Conservation (phyloP, 305 asterid species). For the Ajuga reptans region DNA sequence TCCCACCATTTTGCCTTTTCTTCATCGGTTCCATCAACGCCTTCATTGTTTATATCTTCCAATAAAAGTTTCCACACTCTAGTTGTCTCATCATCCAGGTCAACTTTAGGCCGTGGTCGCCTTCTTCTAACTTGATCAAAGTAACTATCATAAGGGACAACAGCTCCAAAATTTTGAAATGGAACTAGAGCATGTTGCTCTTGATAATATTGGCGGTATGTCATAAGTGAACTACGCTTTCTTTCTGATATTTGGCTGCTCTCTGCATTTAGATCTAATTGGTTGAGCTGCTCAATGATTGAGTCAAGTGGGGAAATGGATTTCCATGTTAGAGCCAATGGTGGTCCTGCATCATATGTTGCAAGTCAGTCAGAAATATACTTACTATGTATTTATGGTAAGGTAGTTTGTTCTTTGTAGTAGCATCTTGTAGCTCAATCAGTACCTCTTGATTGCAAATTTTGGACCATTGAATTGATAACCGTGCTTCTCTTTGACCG, state of each 20-base stretch:
- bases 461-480: constrained; percentile 33
- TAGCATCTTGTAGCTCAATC: constrained; percentile 18
- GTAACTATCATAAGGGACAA: constrained; percentile 52
- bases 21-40: constrained; percentile 83
- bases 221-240: constrained; percentile 31
- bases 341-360: constrained; percentile 51
- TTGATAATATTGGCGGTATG: constrained; percentile 29
- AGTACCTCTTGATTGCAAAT: constrained; percentile 32
- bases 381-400: background rate
- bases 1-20: constrained; percentile 93
- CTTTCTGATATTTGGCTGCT: constrained; percentile 22
- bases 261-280: constrained; percentile 48
- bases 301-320: constrained; percentile 41
- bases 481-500: constrained; percentile 50
- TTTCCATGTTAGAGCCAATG: constrained; percentile 46
- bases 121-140: constrained; percentile 40
- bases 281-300: constrained; percentile 46
- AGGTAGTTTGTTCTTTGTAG: constrained; percentile 16
- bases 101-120: constrained; percentile 71
- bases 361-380: constrained; percentile 22
- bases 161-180: constrained; percentile 52
- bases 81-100: constrained; percentile 88
- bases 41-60: constrained; percentile 86
- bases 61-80: constrained; percentile 92
- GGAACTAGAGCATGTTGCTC: constrained; percentile 59